Percentiles rank a stretch among this genome's conserved stretches.
phyloP scores from a whole-genome alignment of 1,284 basidiomycete species.

The Cryptococcus neoformans region DNA sequence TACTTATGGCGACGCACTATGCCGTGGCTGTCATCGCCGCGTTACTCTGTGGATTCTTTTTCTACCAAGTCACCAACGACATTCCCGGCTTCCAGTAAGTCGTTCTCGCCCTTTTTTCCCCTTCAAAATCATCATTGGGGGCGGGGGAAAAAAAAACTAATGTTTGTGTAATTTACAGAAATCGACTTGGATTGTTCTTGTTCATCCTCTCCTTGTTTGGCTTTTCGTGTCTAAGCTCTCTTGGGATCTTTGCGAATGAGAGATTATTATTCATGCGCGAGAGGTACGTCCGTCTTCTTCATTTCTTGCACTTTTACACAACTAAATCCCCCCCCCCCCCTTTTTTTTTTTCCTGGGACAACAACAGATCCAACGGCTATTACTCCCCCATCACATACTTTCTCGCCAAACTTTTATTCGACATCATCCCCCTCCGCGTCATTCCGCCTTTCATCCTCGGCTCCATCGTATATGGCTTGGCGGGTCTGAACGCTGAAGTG shows the following conservation, averaged over 20 bases:
- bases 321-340: background rate
- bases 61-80: conserved; percentile 63
- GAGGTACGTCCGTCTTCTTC: conserved; percentile 56
- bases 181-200: conserved; percentile 80
- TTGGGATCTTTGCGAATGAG: conserved; percentile 90
- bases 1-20: conserved; percentile 88
- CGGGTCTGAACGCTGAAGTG: conserved; percentile 88
- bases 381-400: conserved; percentile 96
- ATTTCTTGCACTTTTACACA: background rate
- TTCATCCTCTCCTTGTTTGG: conserved; percentile 93
- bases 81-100: conserved; percentile 87
- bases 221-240: conserved; percentile 89
- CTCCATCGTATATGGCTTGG: conserved; percentile 87
- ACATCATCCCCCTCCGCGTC: conserved; percentile 88
- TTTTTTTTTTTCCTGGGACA: background rate
- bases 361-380: conserved; percentile 85
- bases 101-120: background rate
- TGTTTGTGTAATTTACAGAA: conserved; percentile 18
- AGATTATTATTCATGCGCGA: conserved; percentile 95
- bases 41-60: conserved; percentile 56
- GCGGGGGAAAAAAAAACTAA: no score
- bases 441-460: conserved; percentile 93
- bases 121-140: background rate
- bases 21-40: conserved; percentile 77
- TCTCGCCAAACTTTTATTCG: conserved; percentile 90